These are phyloP conservation scores for Annulohypoxylon bovei DNA, from an alignment of 495 filamentous ascomycete species.

Conservation along the genomic window DNA sequence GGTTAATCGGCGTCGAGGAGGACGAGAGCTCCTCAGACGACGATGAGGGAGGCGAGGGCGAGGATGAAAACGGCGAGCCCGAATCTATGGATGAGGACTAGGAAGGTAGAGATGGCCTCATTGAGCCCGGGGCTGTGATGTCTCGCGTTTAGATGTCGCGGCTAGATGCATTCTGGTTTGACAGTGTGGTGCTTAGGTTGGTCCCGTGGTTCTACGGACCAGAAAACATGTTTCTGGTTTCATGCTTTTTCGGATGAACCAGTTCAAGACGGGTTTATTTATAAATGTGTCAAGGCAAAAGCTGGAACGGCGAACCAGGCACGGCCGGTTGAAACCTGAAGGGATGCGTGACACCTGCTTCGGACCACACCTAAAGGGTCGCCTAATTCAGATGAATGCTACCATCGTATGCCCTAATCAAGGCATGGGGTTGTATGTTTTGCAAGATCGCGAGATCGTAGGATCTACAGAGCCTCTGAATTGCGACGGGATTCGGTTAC, in stretches of 20 bases:
- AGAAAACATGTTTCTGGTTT: conserved; percentile 33
- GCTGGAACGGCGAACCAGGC: conserved; percentile 5
- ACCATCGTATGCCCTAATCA: neutral
- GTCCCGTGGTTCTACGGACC: conserved; percentile 6
- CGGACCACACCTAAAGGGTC: neutral
- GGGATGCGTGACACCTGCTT: conserved; percentile 14
- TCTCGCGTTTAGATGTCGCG: conserved; percentile 25
- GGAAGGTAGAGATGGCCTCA: conserved; percentile 4
- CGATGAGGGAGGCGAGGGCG: conserved; percentile 67
- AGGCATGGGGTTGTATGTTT: neutral
- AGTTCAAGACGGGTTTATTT: conserved; percentile 7
- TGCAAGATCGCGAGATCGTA: neutral
- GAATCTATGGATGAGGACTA: conserved; percentile 94
- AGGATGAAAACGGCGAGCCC: conserved; percentile 68
- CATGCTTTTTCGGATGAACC: conserved; percentile 25
- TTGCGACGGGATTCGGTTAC: neutral
- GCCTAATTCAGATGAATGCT: neutral
- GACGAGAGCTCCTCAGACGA: conserved; percentile 67
- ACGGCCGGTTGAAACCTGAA: conserved; percentile 23
- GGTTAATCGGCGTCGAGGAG: conserved; percentile 75
- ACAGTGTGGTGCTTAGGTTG: conserved; percentile 1
- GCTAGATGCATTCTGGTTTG: conserved; percentile 21
- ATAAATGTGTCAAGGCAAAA: conserved; percentile 11
- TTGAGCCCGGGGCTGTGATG: conserved; percentile 11
- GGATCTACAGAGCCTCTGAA: neutral